These are phyloP conservation scores for Cunninghamia lanceolata DNA, from an alignment of 75 land plant species.

Conservation along the genomic window DNA sequence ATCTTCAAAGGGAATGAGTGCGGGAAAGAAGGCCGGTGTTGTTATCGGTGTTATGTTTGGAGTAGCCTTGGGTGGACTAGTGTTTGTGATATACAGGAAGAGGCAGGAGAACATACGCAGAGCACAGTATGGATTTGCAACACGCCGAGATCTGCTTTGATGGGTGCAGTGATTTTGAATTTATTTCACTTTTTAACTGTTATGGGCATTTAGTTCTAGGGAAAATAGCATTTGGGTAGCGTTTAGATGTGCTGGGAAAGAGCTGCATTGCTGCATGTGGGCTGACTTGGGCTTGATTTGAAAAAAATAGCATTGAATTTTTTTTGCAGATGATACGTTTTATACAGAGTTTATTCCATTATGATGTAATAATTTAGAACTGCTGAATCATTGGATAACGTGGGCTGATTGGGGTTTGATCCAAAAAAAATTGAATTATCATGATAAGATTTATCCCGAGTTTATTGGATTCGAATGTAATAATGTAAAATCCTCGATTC, in stretches of 20 bases:
- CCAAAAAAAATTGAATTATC: not conserved
- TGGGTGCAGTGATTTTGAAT: not conserved
- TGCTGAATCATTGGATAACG: not conserved
- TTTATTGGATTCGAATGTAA: not conserved
- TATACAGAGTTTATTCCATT: not conserved
- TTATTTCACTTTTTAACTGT: not conserved
- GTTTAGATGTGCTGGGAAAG: not conserved
- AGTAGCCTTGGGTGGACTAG: constrained; percentile 30
- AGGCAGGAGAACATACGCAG: constrained; percentile 50
- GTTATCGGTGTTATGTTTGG: constrained; percentile 40
- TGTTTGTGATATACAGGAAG: constrained; percentile 41
- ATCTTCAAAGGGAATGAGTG: constrained; percentile 30
- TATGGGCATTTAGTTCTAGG: not conserved
- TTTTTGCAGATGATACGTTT: not conserved
- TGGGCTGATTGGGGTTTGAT: not conserved
- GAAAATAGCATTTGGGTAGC: not conserved
- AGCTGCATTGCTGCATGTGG: not conserved
- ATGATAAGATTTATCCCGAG: not conserved
- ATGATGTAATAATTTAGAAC: not conserved
- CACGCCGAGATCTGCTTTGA: constrained; percentile 28
- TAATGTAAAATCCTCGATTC: not conserved
- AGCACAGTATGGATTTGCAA: constrained; percentile 34
- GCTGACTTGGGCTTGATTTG: not conserved
- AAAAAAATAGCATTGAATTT: not conserved
- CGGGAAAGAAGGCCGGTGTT: constrained; percentile 55